These are phyloP conservation scores for Sporothrix schenckii DNA, from an alignment of 2,329 filamentous ascomycete genomes.

Conservation along the genomic window DNA sequence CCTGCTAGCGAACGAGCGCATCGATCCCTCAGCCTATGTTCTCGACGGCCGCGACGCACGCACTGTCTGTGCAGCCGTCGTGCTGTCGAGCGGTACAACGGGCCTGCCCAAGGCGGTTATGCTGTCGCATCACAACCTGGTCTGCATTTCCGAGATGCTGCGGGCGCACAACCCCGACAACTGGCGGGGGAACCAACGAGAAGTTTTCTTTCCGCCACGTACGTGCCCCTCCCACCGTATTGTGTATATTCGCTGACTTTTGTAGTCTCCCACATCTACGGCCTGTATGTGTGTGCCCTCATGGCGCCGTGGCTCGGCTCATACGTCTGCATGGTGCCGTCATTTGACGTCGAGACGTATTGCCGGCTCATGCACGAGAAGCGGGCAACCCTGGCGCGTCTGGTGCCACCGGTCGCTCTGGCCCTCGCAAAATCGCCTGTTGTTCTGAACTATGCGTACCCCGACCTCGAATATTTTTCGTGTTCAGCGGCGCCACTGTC, in stretches of 20 bases:
- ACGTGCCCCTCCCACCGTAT: not conserved
- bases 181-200: slow-evolving; percentile 41
- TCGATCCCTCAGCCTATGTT: not conserved
- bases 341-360: not conserved
- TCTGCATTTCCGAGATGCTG: slow-evolving; percentile 44
- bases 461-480: not conserved
- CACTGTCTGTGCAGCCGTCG: not conserved
- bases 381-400: not conserved
- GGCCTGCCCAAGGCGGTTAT: slow-evolving; percentile 53
- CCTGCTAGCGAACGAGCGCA: not conserved
- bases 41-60: slow-evolving; percentile 7
- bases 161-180: slow-evolving; percentile 41
- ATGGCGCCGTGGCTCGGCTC: not conserved
- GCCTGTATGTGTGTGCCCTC: not conserved
- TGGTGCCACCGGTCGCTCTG: slow-evolving; percentile 1
- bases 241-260: too few relatives aligned
- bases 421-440: not conserved
- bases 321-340: slow-evolving; percentile 15
- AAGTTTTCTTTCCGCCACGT: slow-evolving; percentile 49
- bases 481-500: not conserved
- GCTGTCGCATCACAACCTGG: slow-evolving; percentile 51
- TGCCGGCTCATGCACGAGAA: slow-evolving; percentile 3
- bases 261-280: not conserved
- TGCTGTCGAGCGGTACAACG: slow-evolving; percentile 55
- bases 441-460: not conserved